phyloP scores from a whole-genome alignment of 495 filamentous ascomycete genomes.

The Talaromyces proteolyticus region DNA sequence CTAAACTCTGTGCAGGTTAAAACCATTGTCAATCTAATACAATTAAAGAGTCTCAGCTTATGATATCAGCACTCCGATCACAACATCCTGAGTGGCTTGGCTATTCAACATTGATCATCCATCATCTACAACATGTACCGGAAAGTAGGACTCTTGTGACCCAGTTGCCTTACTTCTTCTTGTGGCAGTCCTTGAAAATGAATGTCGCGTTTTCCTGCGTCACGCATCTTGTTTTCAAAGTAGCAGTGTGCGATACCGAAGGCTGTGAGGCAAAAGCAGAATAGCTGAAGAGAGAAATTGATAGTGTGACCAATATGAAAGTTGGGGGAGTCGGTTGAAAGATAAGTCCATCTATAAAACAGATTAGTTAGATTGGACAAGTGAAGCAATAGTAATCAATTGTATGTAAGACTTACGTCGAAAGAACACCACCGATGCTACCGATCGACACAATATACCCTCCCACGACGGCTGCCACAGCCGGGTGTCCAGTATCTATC shows the following conservation, averaged over 20 bases:
- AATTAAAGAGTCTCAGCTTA: not conserved
- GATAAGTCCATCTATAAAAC: not conserved
- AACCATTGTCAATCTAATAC: not conserved
- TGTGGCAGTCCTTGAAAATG: not conserved
- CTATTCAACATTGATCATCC: not conserved
- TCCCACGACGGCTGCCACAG: not conserved
- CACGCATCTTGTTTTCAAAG: not conserved
- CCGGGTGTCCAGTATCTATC: not conserved
- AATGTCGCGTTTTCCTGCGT: not conserved
- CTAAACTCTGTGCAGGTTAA: not conserved
- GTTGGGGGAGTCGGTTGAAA: not conserved
- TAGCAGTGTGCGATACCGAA: not conserved
- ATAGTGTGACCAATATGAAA: not conserved
- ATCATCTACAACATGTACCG: not conserved
- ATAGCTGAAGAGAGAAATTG: not conserved
- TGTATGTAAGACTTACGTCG: not conserved
- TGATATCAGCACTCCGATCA: not conserved
- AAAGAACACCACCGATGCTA: not conserved
- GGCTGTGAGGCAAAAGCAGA: not conserved
- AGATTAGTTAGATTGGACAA: not conserved
- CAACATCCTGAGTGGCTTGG: not conserved
- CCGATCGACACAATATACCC: not conserved
- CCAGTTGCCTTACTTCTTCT: not conserved
- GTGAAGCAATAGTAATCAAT: not conserved
- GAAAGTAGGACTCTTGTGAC: not conserved